Percentiles rank a stretch among this genome's conserved stretches.
Evolutionary conservation across 1,139 yeast genomes (phyloP).

Genomic region (Debaryomyces nepalensis): DNA sequence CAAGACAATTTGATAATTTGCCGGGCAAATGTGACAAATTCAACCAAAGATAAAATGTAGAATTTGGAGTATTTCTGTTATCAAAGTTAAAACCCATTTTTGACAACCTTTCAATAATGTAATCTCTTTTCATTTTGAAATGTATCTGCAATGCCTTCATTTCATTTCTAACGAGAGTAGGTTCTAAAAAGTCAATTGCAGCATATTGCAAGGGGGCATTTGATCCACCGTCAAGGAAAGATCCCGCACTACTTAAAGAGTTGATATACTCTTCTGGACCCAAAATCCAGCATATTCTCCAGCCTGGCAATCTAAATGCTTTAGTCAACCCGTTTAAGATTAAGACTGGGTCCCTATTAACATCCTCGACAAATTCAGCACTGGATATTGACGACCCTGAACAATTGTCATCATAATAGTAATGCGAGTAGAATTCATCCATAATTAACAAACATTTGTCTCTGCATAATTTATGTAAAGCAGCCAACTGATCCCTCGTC

Average conservation of each 20-base stretch:
- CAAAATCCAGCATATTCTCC: slow-evolving; percentile 72
- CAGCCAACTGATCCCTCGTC: slow-evolving; percentile 54
- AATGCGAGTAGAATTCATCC: slow-evolving; percentile 72
- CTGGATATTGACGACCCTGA: slow-evolving; percentile 61
- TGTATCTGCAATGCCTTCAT: slow-evolving; percentile 66
- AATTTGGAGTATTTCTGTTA: slow-evolving; percentile 54
- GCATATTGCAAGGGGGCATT: slow-evolving; percentile 70
- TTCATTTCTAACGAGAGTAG: slow-evolving; percentile 54
- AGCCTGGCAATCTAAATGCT: slow-evolving; percentile 69
- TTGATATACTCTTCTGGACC: slow-evolving; percentile 69
- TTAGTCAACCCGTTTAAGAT: slow-evolving; percentile 68
- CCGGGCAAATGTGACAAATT: slow-evolving; percentile 63
- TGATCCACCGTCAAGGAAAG: slow-evolving; percentile 68
- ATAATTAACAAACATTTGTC: slow-evolving; percentile 61
- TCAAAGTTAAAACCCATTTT: slow-evolving; percentile 63
- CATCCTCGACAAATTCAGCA: slow-evolving; percentile 61
- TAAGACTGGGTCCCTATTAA: slow-evolving; percentile 64
- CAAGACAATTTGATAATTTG: slow-evolving; percentile 62
- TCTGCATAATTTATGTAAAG: slow-evolving; percentile 61
- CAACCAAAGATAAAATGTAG: slow-evolving; percentile 69
- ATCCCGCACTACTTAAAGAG: slow-evolving; percentile 65
- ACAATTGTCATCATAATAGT: slow-evolving; percentile 63
- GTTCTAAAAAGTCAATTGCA: slow-evolving; percentile 62
- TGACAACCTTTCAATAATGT: slow-evolving; percentile 54
- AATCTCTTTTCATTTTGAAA: slow-evolving; percentile 65